A percentile compares a stretch with the other conserved stretches of the same genome.
These are phyloP conservation scores for Dictyostelium capitatum DNA, from an alignment of 78 protist species.

Conservation along the genomic window DNA sequence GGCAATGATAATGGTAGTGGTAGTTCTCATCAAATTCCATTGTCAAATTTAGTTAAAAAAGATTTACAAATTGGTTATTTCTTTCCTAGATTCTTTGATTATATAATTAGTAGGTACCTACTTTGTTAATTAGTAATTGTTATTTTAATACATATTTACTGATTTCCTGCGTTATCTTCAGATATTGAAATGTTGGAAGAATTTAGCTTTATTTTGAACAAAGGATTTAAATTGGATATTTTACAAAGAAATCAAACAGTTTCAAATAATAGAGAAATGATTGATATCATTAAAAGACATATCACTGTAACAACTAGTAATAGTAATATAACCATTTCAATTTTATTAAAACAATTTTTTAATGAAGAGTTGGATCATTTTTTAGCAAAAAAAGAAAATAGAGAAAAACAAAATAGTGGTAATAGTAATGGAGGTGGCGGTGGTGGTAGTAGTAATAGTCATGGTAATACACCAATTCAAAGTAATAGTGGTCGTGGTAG, in stretches of 20 bases:
- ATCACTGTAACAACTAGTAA: constrained; percentile 36
- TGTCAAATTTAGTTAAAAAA: constrained; percentile 44
- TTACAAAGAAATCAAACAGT: constrained; percentile 21
- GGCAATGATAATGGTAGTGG: background rate
- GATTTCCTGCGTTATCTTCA: no score
- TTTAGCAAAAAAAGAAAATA: constrained; percentile 7
- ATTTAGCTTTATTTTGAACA: constrained; percentile 21
- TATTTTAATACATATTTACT: background rate
- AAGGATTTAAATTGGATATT: constrained; percentile 52
- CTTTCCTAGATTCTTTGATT: constrained; percentile 72
- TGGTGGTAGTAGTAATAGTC: no score
- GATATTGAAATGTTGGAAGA: constrained; percentile 74
- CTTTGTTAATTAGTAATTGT: background rate
- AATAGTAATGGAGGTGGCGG: background rate
- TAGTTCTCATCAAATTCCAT: background rate
- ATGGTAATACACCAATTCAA: no score
- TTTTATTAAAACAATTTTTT: constrained; percentile 54
- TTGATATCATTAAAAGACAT: constrained; percentile 37
- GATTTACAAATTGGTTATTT: constrained; percentile 66
- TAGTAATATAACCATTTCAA: constrained; percentile 13
- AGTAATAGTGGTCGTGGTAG: no score
- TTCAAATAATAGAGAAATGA: constrained; percentile 20
- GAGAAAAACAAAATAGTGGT: constrained; percentile 2
- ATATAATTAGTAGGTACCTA: constrained; percentile 29
- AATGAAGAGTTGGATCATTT: constrained; percentile 53